Conservation (phyloP, 148 eudicot genomes). For the Polygonum maritimum region DNA sequence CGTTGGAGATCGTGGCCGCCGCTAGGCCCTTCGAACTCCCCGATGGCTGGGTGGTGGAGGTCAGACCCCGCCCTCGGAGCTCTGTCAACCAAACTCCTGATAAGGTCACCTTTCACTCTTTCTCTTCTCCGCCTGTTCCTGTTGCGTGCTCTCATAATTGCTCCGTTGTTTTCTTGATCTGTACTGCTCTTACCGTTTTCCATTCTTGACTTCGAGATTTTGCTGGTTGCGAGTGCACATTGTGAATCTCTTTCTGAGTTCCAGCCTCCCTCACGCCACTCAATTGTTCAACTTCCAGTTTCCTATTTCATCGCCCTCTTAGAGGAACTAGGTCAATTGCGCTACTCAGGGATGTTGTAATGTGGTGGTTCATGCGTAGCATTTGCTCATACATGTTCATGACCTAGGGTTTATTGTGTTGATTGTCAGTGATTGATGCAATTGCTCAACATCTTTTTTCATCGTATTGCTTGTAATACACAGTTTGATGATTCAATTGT, state of each 20-base stretch:
- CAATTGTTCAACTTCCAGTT: background rate
- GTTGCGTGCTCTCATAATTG: background rate
- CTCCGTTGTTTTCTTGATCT: background rate
- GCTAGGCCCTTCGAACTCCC: background rate
- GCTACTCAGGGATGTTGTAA: background rate
- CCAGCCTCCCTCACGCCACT: background rate
- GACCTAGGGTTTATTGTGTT: conserved; percentile 1
- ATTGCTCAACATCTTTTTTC: background rate
- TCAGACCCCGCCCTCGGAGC: background rate
- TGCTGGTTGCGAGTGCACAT: background rate
- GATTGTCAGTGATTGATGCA: background rate
- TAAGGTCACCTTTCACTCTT: background rate
- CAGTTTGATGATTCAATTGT: background rate
- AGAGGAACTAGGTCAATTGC: conserved; percentile 1
- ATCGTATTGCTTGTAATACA: background rate
- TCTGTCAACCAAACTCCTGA: conserved; percentile 5
- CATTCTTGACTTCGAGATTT: background rate
- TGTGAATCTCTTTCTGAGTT: background rate
- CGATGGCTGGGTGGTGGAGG: conserved; percentile 6
- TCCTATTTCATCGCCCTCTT: background rate
- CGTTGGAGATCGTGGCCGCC: conserved; percentile 3
- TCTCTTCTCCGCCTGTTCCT: background rate
- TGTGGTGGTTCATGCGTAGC: conserved; percentile 2
- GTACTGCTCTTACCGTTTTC: background rate
- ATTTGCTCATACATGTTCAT: background rate